Percentiles rank a stretch among this genome's conserved stretches.
These are phyloP conservation scores for Venturia effusa DNA, from an alignment of 2,329 filamentous ascomycete genomes.

Conservation along the genomic window DNA sequence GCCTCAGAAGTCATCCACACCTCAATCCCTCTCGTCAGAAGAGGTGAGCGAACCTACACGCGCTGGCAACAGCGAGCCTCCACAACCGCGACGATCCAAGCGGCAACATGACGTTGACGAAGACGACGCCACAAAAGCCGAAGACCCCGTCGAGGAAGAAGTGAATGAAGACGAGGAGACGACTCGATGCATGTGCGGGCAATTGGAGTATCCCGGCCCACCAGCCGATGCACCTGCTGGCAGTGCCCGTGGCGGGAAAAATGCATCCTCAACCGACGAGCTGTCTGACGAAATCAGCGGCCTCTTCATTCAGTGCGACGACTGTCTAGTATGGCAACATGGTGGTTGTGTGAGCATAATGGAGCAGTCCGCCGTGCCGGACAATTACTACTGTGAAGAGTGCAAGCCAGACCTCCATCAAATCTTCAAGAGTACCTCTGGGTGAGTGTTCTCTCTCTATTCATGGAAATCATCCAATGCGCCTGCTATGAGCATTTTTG, in stretches of 20 bases:
- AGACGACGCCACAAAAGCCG: constrained; percentile 36
- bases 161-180: constrained; percentile 64
- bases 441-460: constrained; percentile 50
- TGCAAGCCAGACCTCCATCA: constrained; percentile 88
- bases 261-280: constrained; percentile 23
- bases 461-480: constrained; percentile 15
- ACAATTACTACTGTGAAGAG: constrained; percentile 96
- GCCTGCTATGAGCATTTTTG: constrained; percentile 15
- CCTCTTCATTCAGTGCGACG: constrained; percentile 95
- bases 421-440: constrained; percentile 67
- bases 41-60: constrained; percentile 47
- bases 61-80: constrained; percentile 47
- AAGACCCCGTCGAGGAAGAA: constrained; percentile 52
- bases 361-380: constrained; percentile 82
- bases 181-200: constrained; percentile 89
- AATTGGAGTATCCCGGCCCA: constrained; percentile 86
- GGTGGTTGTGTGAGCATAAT: constrained; percentile 96
- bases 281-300: constrained; percentile 80
- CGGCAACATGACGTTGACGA: constrained; percentile 55
- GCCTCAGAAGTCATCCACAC: constrained; percentile 63
- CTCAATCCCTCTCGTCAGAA: constrained; percentile 60
- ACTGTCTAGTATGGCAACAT: constrained; percentile 98
- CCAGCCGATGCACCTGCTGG: constrained; percentile 34
- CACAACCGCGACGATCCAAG: constrained; percentile 66
- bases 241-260: constrained; percentile 2